Percentiles rank a stretch among this genome's conserved stretches.
Conservation (phyloP, 768 basidiomycete genomes). For the Terana coerulea region DNA sequence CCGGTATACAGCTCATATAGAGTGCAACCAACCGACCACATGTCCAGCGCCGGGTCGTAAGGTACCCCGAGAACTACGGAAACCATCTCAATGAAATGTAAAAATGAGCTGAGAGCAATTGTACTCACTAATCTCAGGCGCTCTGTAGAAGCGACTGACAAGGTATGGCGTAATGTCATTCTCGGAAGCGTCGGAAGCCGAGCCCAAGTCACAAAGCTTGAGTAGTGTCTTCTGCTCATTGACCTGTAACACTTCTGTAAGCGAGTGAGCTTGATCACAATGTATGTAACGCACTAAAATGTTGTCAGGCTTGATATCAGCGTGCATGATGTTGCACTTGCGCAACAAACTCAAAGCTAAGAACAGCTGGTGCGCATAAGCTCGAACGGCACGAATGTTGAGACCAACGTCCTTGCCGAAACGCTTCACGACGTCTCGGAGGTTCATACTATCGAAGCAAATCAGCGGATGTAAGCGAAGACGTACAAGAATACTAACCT, state of each 20-base stretch:
- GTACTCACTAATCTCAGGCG: conserved; percentile 92
- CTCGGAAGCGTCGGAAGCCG: conserved; percentile 90
- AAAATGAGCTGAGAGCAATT: conserved; percentile 4
- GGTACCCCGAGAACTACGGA: conserved; percentile 85
- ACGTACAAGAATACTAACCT: conserved; percentile 48
- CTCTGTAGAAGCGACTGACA: conserved; percentile 95
- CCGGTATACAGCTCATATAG: conserved; percentile 95
- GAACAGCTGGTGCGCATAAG: conserved; percentile 97
- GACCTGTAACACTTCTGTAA: conserved; percentile 51
- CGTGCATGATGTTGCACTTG: conserved; percentile 94
- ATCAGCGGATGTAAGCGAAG: conserved; percentile 13
- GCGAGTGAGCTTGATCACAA: neutral
- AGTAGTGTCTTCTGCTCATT: conserved; percentile 91
- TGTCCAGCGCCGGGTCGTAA: conserved; percentile 89
- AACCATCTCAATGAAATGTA: neutral
- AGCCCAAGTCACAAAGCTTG: conserved; percentile 97
- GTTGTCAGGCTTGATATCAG: conserved; percentile 98
- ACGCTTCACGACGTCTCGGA: conserved; percentile 95
- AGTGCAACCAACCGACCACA: conserved; percentile 98
- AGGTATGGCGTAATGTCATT: conserved; percentile 98
- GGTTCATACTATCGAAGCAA: conserved; percentile 80
- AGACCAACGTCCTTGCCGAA: conserved; percentile 98
- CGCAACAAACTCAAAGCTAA: conserved; percentile 78
- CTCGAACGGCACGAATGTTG: conserved; percentile 94
- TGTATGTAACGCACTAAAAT: conserved; percentile 76